A percentile compares a stretch with the other conserved stretches of the same genome.
Conservation (phyloP, 2,329 filamentous ascomycete genomes). For the Ciborinia camelliae region DNA sequence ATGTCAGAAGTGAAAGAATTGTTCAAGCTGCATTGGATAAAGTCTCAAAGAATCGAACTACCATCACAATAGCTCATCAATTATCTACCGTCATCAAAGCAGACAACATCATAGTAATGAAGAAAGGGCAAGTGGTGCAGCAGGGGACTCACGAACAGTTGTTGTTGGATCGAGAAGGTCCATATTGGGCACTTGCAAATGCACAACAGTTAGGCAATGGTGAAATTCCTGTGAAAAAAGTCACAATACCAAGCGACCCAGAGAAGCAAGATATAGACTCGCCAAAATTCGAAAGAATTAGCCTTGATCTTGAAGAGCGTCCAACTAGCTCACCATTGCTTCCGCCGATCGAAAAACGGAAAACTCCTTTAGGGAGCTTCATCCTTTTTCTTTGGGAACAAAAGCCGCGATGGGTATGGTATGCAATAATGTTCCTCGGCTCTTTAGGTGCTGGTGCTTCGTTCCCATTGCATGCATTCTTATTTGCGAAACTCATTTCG, state of each 20-base stretch:
- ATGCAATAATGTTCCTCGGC: conserved; percentile 3
- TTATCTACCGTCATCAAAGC: conserved; percentile 88
- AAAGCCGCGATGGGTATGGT: conserved; percentile 15
- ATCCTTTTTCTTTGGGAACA: conserved; percentile 33
- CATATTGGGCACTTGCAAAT: conserved; percentile 66
- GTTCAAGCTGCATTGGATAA: conserved; percentile 81
- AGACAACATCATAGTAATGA: conserved; percentile 78
- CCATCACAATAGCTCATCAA: conserved; percentile 90
- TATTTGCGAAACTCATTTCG: conserved; percentile 38
- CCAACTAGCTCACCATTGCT: neutral
- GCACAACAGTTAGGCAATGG: conserved; percentile 49
- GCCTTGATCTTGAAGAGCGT: neutral
- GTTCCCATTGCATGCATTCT: conserved; percentile 39
- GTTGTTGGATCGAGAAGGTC: conserved; percentile 51
- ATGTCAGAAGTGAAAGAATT: conserved; percentile 85
- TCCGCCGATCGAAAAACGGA: neutral
- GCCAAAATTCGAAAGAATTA: conserved; percentile 6
- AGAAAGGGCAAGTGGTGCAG: conserved; percentile 70
- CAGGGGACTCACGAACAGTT: conserved; percentile 71
- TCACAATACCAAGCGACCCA: neutral
- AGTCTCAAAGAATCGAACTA: conserved; percentile 79
- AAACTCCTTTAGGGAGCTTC: conserved; percentile 4
- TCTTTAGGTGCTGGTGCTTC: conserved; percentile 28
- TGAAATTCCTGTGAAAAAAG: neutral
- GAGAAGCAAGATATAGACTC: neutral